Evolutionary conservation across 306 rosid genomes (phyloP), one percentile per base, ranked within the genome.

Genomic region (Cicer arietinum): DNA sequence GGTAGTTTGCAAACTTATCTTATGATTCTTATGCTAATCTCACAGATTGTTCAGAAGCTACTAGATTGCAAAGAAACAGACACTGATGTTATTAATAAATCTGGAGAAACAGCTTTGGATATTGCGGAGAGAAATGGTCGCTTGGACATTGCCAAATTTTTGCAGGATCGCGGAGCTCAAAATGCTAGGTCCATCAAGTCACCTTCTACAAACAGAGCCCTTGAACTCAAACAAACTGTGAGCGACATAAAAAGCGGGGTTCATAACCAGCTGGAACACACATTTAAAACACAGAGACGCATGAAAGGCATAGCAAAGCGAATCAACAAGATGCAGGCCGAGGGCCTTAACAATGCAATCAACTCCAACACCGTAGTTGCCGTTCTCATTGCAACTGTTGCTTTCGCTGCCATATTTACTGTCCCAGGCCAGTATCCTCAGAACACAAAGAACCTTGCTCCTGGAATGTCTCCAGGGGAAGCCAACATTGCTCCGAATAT

Each of bases 321-420:
- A 68, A 82, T 91, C 30, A 83, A 85, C 86, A 91, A 89, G 74
- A 88, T 91, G 94, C 91, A 91, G 14, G 45, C 88, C 0, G 94
- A 89, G 67, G 97, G 97, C 37, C 92, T 91, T 42, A 91, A 91
- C 88, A 91, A 91, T 6, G 97, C 97, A 17, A 88, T 88, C 73
- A 91, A 74, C 85, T 91, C 94, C 80, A 89, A 88, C 69, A 91
- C 90, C 2, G 44, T 91, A 12, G 95, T 89, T 69, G 97, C 95
- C 58, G 91, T 91, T 54, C 91, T 91, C 58, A 91, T 89, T 73
- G 92, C 97, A 73, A 88, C 94, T 1, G 95, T 91, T 56, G 85
- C 97, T 86, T 89, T 89, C 54, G 92, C 97, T 39, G 97, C 97
- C 79, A 88, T 91, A 76, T 91, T 89, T 75, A 83, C 53, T 39